Base-by-base conservation (phyloP, 495 filamentous ascomycete genomes). In the Diplogelasinospora grovesii region DNA sequence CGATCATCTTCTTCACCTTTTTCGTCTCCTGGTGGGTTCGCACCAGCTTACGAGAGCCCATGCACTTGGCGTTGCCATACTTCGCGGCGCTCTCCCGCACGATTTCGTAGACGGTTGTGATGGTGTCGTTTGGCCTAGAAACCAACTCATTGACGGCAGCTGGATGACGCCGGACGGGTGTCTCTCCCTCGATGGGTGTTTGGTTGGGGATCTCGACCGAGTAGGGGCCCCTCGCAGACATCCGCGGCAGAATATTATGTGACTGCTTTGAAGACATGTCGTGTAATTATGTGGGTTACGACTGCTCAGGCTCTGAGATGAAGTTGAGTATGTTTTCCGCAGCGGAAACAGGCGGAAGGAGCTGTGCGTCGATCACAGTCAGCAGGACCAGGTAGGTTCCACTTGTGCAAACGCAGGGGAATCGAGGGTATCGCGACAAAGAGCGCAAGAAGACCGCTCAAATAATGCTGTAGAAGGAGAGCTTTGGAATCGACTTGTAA, bases 1-100 rank as follows among this genome's bases (percentile, higher is more conserved):
- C 88, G 13, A 97, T 74, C 43, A 89, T 72, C 75, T 94, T 98
- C 82, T 94, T 96, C 55, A 98, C 68, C 76, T 92, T 95, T 75
- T 95, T 97, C 49, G 79, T 85, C 69, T 98, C 92, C 39, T 82
- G 71, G 60, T 98, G 92, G 5, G 80, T 85, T 57, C 85, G 79
- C 61, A 98, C 68, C 39, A 96, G 70, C 57, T 78, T 79, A 42
- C 92, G 81, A 36, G 73, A 81, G 45, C 84, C 92, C 49, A 96
- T 68, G 43, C 83, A 83, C 66, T 90, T 92, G 43, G 83, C 77
- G 59, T 95, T 94, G 53, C 92, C 92, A 65, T 78, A 95, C 60
- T 85, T 82, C 28, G 77, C 76, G 22, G 87, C 82, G 34, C 81
- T 82, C 43, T 78, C 74, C 43, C 76, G 81, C 52, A 98, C 69